phyloP scores from a whole-genome alignment of 345 rosid species.

The Adansonia digitata region DNA sequence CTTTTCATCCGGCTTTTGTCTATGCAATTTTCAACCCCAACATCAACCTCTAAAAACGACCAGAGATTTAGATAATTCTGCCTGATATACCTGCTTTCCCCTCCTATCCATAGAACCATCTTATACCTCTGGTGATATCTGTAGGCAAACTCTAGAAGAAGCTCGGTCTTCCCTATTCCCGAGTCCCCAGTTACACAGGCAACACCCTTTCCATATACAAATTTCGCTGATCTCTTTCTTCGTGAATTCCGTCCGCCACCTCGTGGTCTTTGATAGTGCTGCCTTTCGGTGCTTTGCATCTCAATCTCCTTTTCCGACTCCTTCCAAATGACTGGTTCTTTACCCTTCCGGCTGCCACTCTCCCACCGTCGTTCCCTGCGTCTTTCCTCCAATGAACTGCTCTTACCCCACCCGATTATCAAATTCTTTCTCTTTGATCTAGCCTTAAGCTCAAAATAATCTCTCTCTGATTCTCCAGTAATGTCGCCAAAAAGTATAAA shows the following conservation, averaged over 20 bases:
- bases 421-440: conserved; percentile 72
- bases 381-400: conserved; percentile 43
- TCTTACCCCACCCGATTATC: conserved; percentile 66
- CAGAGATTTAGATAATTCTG: conserved; percentile 86
- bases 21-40: conserved; percentile 56
- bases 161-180: conserved; percentile 92
- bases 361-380: conserved; percentile 26
- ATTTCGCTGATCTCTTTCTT: conserved; percentile 61
- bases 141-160: conserved; percentile 89
- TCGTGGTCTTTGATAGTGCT: conserved; percentile 30
- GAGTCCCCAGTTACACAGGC: conserved; percentile 87
- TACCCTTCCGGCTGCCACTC: conserved; percentile 55
- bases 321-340: conserved; percentile 88
- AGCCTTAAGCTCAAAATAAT: conserved; percentile 78
- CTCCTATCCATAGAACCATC: conserved; percentile 94
- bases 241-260: conserved; percentile 38
- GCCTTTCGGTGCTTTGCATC: conserved; percentile 53
- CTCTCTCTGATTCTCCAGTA: conserved; percentile 67
- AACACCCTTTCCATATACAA: conserved; percentile 77
- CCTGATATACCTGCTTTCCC: conserved; percentile 77
- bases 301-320: conserved; percentile 96
- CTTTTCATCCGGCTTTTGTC: conserved; percentile 62
- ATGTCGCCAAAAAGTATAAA: conserved; percentile 83
- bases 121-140: conserved; percentile 86
- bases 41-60: conserved; percentile 73